Evolutionary conservation across 2,329 filamentous ascomycete species (phyloP).

Genomic region (Penicillium sp.): DNA sequence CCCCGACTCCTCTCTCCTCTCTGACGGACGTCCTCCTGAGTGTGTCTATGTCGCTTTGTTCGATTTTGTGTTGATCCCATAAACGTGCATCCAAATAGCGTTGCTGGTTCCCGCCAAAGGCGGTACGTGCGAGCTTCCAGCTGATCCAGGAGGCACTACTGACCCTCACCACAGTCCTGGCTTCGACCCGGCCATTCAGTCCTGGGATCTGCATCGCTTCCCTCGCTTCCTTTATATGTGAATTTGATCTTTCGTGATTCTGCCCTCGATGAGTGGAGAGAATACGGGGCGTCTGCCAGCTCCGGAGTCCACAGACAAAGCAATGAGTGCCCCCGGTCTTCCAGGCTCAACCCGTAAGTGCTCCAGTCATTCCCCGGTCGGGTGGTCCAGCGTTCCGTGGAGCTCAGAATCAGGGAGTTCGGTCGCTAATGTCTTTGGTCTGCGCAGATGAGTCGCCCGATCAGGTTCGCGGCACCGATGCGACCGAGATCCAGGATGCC

Average conservation of each 20-base stretch:
- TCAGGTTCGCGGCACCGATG: constrained; percentile 23
- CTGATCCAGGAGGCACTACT: constrained; percentile 16
- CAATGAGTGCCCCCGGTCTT: constrained; percentile 35
- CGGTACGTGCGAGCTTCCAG: constrained; percentile 12
- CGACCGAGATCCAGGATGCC: constrained; percentile 23
- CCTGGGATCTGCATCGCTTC: constrained; percentile 8
- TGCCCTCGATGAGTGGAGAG: constrained; percentile 37
- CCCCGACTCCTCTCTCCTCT: constrained; percentile 21
- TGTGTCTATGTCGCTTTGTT: constrained; percentile 2
- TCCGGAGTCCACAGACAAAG: constrained; percentile 32
- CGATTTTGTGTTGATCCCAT: constrained; percentile 13
- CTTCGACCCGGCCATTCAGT: constrained; percentile 10
- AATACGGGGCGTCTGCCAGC: constrained; percentile 35
- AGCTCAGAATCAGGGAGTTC: not conserved
- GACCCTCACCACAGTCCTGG: constrained; percentile 12
- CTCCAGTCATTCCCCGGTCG: not conserved
- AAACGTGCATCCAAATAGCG: constrained; percentile 10
- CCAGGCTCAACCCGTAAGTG: constrained; percentile 31
- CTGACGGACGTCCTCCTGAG: constrained; percentile 4
- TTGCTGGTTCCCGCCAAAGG: constrained; percentile 14
- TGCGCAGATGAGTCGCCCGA: constrained; percentile 29
- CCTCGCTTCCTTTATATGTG: constrained; percentile 8
- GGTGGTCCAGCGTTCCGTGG: not conserved
- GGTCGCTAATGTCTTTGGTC: constrained; percentile 15
- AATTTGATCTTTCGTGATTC: constrained; percentile 14